Conservation (phyloP, 2,329 filamentous ascomycete species). For the Apiospora marii region DNA sequence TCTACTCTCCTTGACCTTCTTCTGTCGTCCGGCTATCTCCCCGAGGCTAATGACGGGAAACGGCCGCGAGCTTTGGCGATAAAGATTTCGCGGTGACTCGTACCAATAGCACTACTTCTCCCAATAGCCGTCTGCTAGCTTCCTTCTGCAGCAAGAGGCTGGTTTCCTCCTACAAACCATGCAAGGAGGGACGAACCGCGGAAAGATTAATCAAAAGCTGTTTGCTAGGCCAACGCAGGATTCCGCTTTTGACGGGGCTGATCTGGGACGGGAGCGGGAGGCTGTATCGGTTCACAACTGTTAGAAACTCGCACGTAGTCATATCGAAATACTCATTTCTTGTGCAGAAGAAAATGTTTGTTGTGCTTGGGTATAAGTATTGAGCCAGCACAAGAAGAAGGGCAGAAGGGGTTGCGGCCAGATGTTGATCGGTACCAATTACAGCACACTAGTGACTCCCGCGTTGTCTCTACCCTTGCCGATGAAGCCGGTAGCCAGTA, state of each 20-base stretch:
- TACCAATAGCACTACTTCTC: too few species aligned
- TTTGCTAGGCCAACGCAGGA: slow-evolving; percentile 1
- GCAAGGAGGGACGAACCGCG: not conserved
- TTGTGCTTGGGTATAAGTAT: not conserved
- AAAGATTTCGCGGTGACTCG: too few species aligned
- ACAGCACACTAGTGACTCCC: slow-evolving; percentile 3
- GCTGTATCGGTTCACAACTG: not conserved
- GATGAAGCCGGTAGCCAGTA: not conserved
- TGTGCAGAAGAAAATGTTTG: not conserved
- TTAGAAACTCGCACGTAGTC: not conserved
- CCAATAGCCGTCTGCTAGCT: not conserved
- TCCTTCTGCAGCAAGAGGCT: not conserved
- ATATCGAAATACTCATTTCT: not conserved
- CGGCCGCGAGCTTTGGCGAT: too few species aligned
- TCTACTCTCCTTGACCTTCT: not conserved
- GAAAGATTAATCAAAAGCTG: not conserved
- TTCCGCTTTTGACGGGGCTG: not conserved
- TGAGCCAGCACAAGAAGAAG: not conserved
- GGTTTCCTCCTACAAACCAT: not conserved
- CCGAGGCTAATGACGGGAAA: too few species aligned
- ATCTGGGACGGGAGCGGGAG: slow-evolving; percentile 3
- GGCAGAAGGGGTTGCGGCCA: not conserved
- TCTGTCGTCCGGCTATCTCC: not conserved
- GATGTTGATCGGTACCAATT: not conserved
- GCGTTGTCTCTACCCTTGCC: not conserved